phyloP scores from a whole-genome alignment of 2,329 filamentous ascomycete species.

The Cytospora mali region DNA sequence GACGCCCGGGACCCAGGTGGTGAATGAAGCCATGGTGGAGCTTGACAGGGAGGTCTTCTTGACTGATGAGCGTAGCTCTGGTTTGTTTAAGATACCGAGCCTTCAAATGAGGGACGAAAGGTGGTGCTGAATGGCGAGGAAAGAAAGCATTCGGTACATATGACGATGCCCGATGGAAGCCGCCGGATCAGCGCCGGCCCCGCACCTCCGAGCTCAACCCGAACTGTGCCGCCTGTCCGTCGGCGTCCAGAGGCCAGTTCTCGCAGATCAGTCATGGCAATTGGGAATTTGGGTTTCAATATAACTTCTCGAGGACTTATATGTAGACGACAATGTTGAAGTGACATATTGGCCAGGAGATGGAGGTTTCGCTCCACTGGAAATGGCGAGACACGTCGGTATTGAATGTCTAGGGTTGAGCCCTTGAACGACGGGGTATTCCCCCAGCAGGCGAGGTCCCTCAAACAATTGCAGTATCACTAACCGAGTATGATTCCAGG shows the following conservation, averaged over 20 bases:
- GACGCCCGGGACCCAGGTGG: conserved; percentile 35
- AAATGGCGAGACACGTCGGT: no score
- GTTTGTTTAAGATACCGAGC: neutral
- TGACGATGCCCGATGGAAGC: conserved; percentile 3
- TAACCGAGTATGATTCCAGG: no score
- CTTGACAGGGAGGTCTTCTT: neutral
- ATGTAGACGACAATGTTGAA: no score
- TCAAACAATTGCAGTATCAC: no score
- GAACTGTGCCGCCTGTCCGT: neutral
- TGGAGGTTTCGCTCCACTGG: no score
- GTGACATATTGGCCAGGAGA: no score
- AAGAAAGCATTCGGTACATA: neutral
- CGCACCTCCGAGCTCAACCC: neutral
- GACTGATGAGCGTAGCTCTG: neutral
- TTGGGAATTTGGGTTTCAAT: neutral
- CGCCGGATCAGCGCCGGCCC: neutral
- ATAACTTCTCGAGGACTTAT: no score
- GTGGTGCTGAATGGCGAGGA: neutral
- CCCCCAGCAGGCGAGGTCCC: no score
- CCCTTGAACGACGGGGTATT: no score
- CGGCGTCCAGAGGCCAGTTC: neutral
- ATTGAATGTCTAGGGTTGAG: no score
- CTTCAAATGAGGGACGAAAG: neutral
- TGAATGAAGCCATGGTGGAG: conserved; percentile 8
- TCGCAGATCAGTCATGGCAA: neutral